These are phyloP conservation scores for Xylaria sp. DNA, from an alignment of 2,329 filamentous ascomycete genomes.

Conservation along the genomic window DNA sequence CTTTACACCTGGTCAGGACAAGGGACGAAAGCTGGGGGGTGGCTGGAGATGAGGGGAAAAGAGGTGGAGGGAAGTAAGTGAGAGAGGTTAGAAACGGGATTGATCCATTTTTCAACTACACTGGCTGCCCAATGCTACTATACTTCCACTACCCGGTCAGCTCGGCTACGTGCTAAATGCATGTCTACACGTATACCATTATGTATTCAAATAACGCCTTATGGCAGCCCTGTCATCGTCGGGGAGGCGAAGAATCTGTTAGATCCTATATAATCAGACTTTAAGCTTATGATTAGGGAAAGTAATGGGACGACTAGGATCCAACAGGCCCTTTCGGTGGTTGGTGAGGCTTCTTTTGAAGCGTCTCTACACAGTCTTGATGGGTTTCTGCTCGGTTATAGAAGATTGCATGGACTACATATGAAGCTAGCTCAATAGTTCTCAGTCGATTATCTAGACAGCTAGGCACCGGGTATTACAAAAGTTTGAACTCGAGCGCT, in stretches of 20 bases:
- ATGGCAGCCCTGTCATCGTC: neutral
- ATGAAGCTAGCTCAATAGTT: neutral
- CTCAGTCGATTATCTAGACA: neutral
- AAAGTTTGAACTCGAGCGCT: neutral
- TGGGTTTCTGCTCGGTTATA: neutral
- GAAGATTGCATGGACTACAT: neutral
- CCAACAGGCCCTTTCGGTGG: neutral
- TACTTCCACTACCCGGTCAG: neutral
- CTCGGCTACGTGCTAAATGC: neutral
- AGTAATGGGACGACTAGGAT: neutral
- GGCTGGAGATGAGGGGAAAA: slow-evolving; percentile 15
- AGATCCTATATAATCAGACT: neutral
- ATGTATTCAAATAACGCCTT: neutral
- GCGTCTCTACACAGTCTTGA: too few species aligned
- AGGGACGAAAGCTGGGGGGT: slow-evolving; percentile 13
- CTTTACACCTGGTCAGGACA: slow-evolving; percentile 5
- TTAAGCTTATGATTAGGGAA: neutral
- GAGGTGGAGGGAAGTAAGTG: neutral
- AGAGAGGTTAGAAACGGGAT: neutral
- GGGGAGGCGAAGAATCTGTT: neutral
- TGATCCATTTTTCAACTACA: neutral
- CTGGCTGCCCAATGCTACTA: neutral
- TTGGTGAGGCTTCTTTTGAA: neutral
- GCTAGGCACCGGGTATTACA: neutral
- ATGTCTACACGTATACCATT: neutral